Evolutionary conservation across 2,329 filamentous ascomycete species (phyloP).

Genomic region (Pestalotiopsis sp.): DNA sequence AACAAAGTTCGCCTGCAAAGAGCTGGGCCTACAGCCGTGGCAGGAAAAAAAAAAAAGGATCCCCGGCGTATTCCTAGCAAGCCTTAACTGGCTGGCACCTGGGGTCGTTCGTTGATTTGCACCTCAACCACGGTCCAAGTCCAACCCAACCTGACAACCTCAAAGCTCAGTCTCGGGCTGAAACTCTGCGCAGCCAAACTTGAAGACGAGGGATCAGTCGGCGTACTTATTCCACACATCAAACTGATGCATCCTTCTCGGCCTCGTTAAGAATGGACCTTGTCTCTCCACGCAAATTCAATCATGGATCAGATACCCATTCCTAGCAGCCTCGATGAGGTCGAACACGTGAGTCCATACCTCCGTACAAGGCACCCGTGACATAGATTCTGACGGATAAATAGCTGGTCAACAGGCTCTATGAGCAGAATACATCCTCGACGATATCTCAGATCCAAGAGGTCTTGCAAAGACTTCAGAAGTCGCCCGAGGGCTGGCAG

Average conservation of each 20-base stretch:
- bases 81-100: background rate
- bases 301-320: slow-evolving; percentile 10
- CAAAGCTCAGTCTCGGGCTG: background rate
- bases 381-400: background rate
- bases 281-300: background rate
- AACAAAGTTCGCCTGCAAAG: background rate
- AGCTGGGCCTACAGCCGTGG: background rate
- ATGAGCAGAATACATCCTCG: slow-evolving; percentile 51
- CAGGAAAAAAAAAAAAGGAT: background rate
- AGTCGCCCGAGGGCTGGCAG: slow-evolving; percentile 80
- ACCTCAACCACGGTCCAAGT: background rate
- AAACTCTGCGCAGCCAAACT: background rate
- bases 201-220: background rate
- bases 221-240: background rate
- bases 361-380: background rate
- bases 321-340: slow-evolving; percentile 10
- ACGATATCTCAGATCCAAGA: slow-evolving; percentile 62
- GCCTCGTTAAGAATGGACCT: slow-evolving; percentile 1
- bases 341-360: slow-evolving; percentile 3
- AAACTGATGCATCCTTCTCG: background rate
- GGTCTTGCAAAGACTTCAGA: slow-evolving; percentile 76
- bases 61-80: background rate
- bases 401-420: slow-evolving; percentile 54
- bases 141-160: background rate
- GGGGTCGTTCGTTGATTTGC: background rate